These are phyloP conservation scores for Oenanthe sinensis DNA, from an alignment of 129 eudicot species.

Conservation along the genomic window DNA sequence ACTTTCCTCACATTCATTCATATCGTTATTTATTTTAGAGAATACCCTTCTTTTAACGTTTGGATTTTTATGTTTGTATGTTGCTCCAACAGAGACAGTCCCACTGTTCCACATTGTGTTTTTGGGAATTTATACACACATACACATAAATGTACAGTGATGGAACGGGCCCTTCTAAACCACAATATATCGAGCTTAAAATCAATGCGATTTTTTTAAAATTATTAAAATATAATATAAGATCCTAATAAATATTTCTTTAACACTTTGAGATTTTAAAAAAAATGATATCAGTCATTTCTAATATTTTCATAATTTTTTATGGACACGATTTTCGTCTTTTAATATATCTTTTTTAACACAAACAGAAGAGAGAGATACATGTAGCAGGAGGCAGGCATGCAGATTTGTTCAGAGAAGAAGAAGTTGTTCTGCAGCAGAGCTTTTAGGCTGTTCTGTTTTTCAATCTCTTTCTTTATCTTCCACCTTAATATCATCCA, in stretches of 20 bases:
- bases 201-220: too few relatives aligned
- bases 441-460: conserved; percentile 5
- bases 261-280: too few relatives aligned
- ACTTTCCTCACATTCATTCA: conserved; percentile 3
- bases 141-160: too few relatives aligned
- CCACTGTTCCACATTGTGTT: background rate
- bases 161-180: too few relatives aligned
- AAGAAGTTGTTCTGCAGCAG: background rate
- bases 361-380: background rate
- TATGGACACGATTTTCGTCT: too few relatives aligned
- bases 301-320: too few relatives aligned
- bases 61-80: conserved; percentile 2
- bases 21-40: background rate
- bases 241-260: too few relatives aligned
- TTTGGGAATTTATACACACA: background rate
- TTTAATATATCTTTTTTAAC: background rate
- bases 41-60: background rate
- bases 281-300: too few relatives aligned
- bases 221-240: too few relatives aligned
- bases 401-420: conserved; percentile 12
- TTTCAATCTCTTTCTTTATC: background rate
- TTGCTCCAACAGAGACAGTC: background rate
- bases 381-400: conserved; percentile 1
- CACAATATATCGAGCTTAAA: too few relatives aligned
- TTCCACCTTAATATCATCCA: background rate